A percentile compares a stretch with the other conserved stretches of the same genome.
These are phyloP conservation scores for Scytalidium sp. DNA, from an alignment of 2,329 filamentous ascomycete species.

Conservation along the genomic window DNA sequence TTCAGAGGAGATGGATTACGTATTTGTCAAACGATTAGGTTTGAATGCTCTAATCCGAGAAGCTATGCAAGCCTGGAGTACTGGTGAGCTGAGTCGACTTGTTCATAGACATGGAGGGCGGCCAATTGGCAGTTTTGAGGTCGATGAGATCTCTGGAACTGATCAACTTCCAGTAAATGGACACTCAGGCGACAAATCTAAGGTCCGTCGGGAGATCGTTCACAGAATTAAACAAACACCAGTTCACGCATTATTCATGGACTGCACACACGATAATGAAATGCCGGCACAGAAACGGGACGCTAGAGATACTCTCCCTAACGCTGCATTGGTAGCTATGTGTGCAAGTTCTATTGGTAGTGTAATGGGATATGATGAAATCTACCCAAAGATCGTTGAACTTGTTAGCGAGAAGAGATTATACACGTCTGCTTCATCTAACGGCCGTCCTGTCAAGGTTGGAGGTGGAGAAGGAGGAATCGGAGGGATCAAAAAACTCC, in stretches of 20 bases:
- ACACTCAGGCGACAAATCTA: slow-evolving; percentile 26
- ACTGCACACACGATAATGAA: slow-evolving; percentile 98
- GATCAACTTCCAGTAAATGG: slow-evolving; percentile 38
- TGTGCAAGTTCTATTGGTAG: slow-evolving; percentile 92
- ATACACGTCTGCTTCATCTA: slow-evolving; percentile 77
- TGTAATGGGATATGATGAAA: slow-evolving; percentile 96
- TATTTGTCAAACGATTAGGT: slow-evolving; percentile 91
- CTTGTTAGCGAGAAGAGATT: slow-evolving; percentile 83
- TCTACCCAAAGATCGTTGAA: slow-evolving; percentile 91
- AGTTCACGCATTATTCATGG: slow-evolving; percentile 95
- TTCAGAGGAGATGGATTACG: slow-evolving; percentile 91
- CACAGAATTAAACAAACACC: slow-evolving; percentile 82
- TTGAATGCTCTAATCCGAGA: slow-evolving; percentile 91
- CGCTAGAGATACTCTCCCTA: slow-evolving; percentile 88
- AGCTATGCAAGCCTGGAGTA: slow-evolving; percentile 98
- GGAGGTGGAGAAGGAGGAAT: slow-evolving; percentile 79
- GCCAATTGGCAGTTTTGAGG: slow-evolving; percentile 94
- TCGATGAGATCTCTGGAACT: slow-evolving; percentile 75
- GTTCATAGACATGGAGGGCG: slow-evolving; percentile 92
- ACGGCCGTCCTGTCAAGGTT: slow-evolving; percentile 53
- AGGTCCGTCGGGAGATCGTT: slow-evolving; percentile 47
- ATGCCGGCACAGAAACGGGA: slow-evolving; percentile 93
- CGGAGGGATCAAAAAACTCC: slow-evolving; percentile 82
- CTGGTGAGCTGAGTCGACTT: slow-evolving; percentile 84
- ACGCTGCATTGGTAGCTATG: slow-evolving; percentile 92